phyloP scores from a whole-genome alignment of 352 stramenopile genomes.

The Phytophthora europaea region DNA sequence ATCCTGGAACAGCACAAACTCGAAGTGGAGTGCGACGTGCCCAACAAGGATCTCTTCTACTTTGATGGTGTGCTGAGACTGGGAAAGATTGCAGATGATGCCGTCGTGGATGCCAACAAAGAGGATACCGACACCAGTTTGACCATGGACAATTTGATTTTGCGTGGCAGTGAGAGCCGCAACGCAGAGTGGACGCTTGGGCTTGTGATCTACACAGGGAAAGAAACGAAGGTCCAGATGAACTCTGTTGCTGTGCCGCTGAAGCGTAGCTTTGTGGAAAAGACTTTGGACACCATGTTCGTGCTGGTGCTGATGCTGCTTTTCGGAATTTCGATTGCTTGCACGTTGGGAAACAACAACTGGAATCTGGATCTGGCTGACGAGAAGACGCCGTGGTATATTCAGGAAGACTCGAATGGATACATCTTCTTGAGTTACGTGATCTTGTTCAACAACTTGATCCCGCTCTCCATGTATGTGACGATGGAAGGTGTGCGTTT shows the following conservation, averaged over 20 bases:
- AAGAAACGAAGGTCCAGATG: conserved; percentile 88
- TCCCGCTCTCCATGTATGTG: conserved; percentile 91
- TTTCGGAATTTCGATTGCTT: conserved; percentile 87
- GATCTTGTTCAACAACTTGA: conserved; percentile 92
- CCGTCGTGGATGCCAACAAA: conserved; percentile 20
- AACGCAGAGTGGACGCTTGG: conserved; percentile 90
- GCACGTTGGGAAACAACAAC: conserved; percentile 87
- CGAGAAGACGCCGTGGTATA: conserved; percentile 75
- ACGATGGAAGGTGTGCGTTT: conserved; percentile 92
- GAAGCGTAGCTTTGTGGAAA: conserved; percentile 90
- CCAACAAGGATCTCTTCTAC: conserved; percentile 90
- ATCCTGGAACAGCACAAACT: conserved; percentile 77
- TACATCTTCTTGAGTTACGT: conserved; percentile 93
- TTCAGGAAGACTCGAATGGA: conserved; percentile 67
- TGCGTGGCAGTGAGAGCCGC: conserved; percentile 86
- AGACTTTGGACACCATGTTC: conserved; percentile 91
- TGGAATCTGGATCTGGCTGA: conserved; percentile 78
- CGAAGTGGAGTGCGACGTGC: conserved; percentile 81
- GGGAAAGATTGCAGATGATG: conserved; percentile 22
- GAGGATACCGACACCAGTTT: conserved; percentile 65
- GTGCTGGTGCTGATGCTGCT: conserved; percentile 88
- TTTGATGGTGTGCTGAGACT: conserved; percentile 82
- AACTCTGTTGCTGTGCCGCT: conserved; percentile 85
- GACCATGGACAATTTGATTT: conserved; percentile 90
- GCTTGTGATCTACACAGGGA: conserved; percentile 88